Conservation (phyloP, 345 rosid species). For the Aquilaria yunnanensis region DNA sequence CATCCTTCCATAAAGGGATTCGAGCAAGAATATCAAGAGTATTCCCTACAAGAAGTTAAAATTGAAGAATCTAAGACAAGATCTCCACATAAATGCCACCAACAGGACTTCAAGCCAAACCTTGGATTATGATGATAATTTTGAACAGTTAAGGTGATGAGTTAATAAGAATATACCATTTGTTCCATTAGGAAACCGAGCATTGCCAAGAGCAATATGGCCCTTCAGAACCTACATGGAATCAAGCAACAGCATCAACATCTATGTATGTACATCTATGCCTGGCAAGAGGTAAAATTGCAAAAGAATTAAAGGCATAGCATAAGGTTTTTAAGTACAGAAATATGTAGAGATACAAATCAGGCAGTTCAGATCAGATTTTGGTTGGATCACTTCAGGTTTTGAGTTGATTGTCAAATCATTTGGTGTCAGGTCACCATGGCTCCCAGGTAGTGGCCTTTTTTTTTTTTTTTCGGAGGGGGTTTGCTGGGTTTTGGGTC, state of each 20-base stretch:
- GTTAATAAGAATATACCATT: slow-evolving; percentile 38
- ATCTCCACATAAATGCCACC: not conserved
- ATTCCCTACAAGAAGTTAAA: slow-evolving; percentile 44
- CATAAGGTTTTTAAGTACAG: too few species aligned
- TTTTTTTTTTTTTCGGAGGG: too few species aligned
- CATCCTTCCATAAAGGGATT: slow-evolving; percentile 79
- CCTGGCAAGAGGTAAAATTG: too few species aligned
- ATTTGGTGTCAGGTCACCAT: too few species aligned
- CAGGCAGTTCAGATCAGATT: too few species aligned
- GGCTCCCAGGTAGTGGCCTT: too few species aligned
- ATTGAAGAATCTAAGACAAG: not conserved
- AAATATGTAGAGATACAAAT: not conserved
- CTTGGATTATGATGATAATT: slow-evolving; percentile 3
- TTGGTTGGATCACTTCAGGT: too few species aligned
- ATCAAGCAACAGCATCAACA: slow-evolving; percentile 2
- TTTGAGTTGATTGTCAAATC: too few species aligned
- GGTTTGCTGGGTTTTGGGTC: too few species aligned
- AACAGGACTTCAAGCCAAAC: not conserved
- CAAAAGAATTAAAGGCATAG: not conserved
- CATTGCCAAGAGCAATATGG: slow-evolving; percentile 82
- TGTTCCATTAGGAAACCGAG: slow-evolving; percentile 88
- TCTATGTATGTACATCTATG: not conserved
- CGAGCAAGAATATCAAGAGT: slow-evolving; percentile 94
- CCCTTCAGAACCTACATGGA: slow-evolving; percentile 78
- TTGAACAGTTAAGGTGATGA: slow-evolving; percentile 7